These are phyloP conservation scores for Neonectria neomacrospora DNA, from an alignment of 2,329 filamentous ascomycete species.

Conservation along the genomic window DNA sequence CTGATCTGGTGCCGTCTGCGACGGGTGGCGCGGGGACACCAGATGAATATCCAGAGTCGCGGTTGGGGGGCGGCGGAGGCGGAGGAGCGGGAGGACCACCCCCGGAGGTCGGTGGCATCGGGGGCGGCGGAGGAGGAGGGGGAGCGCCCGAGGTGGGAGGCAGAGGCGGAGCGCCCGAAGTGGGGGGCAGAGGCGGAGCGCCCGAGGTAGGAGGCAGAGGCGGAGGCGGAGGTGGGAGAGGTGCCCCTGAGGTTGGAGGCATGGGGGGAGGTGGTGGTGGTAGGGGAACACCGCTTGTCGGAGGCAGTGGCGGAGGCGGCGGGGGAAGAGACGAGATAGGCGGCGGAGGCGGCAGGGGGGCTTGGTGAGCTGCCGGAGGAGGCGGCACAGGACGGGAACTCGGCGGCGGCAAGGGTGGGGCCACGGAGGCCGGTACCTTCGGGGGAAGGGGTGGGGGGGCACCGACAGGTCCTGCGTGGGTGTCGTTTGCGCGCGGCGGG, in stretches of 20 bases:
- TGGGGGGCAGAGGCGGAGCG: slow-evolving; percentile 33
- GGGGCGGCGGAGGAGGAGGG: slow-evolving; percentile 48
- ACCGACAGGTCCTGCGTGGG: slow-evolving; percentile 46
- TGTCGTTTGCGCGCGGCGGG: slow-evolving; percentile 57
- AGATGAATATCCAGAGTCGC: slow-evolving; percentile 68
- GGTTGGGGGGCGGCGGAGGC: slow-evolving; percentile 67
- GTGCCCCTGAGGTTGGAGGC: slow-evolving; percentile 49
- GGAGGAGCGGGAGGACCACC: slow-evolving; percentile 52
- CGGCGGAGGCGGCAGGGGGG: slow-evolving; percentile 49
- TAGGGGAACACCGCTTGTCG: slow-evolving; percentile 46
- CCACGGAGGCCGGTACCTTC: slow-evolving; percentile 57
- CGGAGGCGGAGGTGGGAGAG: slow-evolving; percentile 51
- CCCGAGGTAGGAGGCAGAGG: slow-evolving; percentile 47
- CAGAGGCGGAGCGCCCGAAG: slow-evolving; percentile 46
- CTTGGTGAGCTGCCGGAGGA: slow-evolving; percentile 57
- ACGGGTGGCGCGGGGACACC: slow-evolving; percentile 61
- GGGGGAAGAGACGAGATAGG: slow-evolving; percentile 44
- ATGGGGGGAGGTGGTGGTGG: slow-evolving; percentile 54
- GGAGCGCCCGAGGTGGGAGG: slow-evolving; percentile 47
- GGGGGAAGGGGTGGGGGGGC: slow-evolving; percentile 59
- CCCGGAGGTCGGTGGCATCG: slow-evolving; percentile 43
- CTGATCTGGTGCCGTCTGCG: slow-evolving; percentile 62
- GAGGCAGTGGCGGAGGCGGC: slow-evolving; percentile 59
- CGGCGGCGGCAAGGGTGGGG: slow-evolving; percentile 63
- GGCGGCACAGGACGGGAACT: slow-evolving; percentile 64